Conservation (phyloP, 352 stramenopile species). For the Phytophthora aleatoria region DNA sequence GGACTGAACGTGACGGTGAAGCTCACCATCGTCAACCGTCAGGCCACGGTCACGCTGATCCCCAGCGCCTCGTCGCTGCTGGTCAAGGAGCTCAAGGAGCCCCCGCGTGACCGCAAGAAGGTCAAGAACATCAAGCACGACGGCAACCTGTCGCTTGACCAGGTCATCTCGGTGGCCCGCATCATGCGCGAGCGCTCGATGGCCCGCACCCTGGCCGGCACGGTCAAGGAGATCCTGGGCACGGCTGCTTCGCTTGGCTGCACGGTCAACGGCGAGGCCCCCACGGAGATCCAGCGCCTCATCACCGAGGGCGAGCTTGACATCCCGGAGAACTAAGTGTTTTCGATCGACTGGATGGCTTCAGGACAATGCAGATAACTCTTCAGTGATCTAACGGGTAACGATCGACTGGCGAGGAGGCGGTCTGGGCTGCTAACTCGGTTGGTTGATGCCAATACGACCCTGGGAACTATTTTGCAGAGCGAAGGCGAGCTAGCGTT, state of each 20-base stretch:
- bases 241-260: conserved; percentile 98
- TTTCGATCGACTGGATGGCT: conserved; percentile 8
- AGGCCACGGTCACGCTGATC: conserved; percentile 97
- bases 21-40: conserved; percentile 99
- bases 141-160: conserved; percentile 99
- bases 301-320: conserved; percentile 98
- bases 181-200: conserved; percentile 98
- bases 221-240: conserved; percentile 99
- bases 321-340: conserved; percentile 95
- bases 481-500: conserved; percentile 22
- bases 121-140: conserved; percentile 99
- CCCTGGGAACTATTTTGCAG: conserved; percentile 35
- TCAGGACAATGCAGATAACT: conserved; percentile 13
- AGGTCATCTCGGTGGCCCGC: conserved; percentile 98
- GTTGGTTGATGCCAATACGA: conserved; percentile 36
- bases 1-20: conserved; percentile 99
- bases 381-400: conserved; percentile 13
- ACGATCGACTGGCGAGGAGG: conserved; percentile 16
- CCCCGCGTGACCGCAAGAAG: conserved; percentile 99
- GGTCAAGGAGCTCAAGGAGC: conserved; percentile 99
- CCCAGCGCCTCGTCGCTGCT: conserved; percentile 98
- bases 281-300: conserved; percentile 95
- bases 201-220: conserved; percentile 95
- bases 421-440: conserved; percentile 7
- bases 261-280: conserved; percentile 98